These are phyloP conservation scores for Eutypa lata DNA, from an alignment of 2,329 filamentous ascomycete genomes.

Conservation along the genomic window DNA sequence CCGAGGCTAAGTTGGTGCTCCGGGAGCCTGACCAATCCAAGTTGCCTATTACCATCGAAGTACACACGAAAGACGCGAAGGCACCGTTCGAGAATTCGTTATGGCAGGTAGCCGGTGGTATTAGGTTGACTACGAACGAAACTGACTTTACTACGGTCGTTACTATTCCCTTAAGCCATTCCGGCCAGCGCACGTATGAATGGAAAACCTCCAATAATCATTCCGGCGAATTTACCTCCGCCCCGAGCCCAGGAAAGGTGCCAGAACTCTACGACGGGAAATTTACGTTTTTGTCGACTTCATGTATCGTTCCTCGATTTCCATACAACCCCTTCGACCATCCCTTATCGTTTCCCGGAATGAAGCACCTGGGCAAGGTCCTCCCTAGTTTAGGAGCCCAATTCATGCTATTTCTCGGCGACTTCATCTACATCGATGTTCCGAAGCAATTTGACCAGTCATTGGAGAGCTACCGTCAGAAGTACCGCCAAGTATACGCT, in stretches of 20 bases:
- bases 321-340: slow-evolving; percentile 86
- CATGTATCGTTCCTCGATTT: slow-evolving; percentile 87
- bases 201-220: slow-evolving; percentile 87
- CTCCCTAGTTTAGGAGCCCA: slow-evolving; percentile 71
- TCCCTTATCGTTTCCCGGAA: slow-evolving; percentile 75
- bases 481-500: slow-evolving; percentile 94
- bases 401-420: slow-evolving; percentile 78
- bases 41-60: slow-evolving; percentile 73
- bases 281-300: slow-evolving; percentile 89
- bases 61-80: slow-evolving; percentile 51
- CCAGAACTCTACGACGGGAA: slow-evolving; percentile 60
- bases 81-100: slow-evolving; percentile 51
- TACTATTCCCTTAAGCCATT: slow-evolving; percentile 59
- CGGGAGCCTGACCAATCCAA: slow-evolving; percentile 75
- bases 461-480: slow-evolving; percentile 75
- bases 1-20: slow-evolving; percentile 75
- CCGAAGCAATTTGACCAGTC: slow-evolving; percentile 73
- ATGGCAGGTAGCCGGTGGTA: slow-evolving; percentile 66
- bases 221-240: slow-evolving; percentile 75
- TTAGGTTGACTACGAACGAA: slow-evolving; percentile 65
- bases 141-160: slow-evolving; percentile 81
- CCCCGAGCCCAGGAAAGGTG: slow-evolving; percentile 66
- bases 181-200: slow-evolving; percentile 72
- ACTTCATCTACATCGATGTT: slow-evolving; percentile 90
- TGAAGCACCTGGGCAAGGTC: slow-evolving; percentile 71